phyloP scores from a whole-genome alignment of 805 yeast species.

The Metschnikowia picachoensis region DNA sequence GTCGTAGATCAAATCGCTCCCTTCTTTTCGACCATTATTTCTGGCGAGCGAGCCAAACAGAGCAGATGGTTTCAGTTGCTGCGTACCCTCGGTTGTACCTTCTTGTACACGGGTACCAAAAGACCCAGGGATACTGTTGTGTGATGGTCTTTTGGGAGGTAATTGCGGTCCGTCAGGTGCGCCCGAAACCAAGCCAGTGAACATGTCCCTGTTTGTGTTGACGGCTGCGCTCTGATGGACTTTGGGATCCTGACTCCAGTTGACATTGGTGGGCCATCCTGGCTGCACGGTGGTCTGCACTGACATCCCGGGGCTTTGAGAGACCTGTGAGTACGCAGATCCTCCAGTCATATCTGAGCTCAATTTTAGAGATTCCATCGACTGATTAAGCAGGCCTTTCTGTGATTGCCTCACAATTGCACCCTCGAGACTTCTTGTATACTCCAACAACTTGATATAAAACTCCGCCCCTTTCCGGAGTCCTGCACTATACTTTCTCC shows the following conservation, averaged over 20 bases:
- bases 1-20: constrained; percentile 23
- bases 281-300: neutral
- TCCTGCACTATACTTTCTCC: constrained; percentile 59
- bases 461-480: constrained; percentile 57
- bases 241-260: neutral
- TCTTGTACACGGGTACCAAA: neutral
- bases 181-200: neutral
- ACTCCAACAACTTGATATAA: constrained; percentile 48
- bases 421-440: constrained; percentile 27
- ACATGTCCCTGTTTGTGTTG: neutral
- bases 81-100: neutral
- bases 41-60: neutral
- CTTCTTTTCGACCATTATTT: neutral
- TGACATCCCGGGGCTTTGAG: neutral
- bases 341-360: constrained; percentile 4
- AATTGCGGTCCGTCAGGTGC: constrained; percentile 11
- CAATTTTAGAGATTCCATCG: constrained; percentile 12
- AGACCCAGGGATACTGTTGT: constrained; percentile 2
- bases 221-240: neutral
- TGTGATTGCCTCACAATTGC: constrained; percentile 20
- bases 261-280: neutral
- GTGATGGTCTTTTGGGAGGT: constrained; percentile 23
- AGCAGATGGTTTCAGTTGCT: neutral
- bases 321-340: neutral
- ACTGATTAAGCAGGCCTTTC: constrained; percentile 2